Base-by-base conservation (phyloP, 2,329 filamentous ascomycete species). In the Diaporthe vaccinii region DNA sequence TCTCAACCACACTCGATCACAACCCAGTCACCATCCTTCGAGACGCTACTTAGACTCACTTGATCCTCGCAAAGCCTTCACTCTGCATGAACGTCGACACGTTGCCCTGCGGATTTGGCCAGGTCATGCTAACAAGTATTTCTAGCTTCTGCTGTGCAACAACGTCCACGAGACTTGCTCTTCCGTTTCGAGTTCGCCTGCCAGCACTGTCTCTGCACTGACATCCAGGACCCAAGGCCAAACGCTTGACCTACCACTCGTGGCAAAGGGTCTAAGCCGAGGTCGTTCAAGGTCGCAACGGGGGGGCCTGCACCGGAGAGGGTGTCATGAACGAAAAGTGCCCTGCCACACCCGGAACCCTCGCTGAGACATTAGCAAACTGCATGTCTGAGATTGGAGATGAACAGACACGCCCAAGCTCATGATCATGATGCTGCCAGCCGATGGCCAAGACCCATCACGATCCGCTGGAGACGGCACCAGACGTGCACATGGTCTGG, bases 371-470 rank as follows among this genome's bases (percentile, higher is more conserved):
- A 65, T n/a, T n/a, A 20, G 41, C 44, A 22, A 49, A 51, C 49
- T 69, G n/a, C 65, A 55, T 69, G 65, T 41, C 65, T 69, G 34
- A 69, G 34, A 55, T 46, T 69, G 44, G 22, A 55, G 31, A 41
- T 69, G 44, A 28, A 41, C 28, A 31, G 5, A 25, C 31, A 55
- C n/a, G 14, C 34, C 8, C 34, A 39, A 12, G 34, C 34, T 55
- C 49, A 25, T 69, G 34, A 41, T 39, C 65, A 55, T 14, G 62
- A 69, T 28, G 22, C 46, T 53, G 46, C 39, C 22, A 69, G 49
- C 34, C 34, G 34, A 55, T 17, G 22, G 44, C 34, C 28, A 55
- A 49, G 17, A 34, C 34, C 5, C 49, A n/a, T 31, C 44, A 55
- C 34, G n/a, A 28, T 28, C 12, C n/a, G n/a, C 44, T n/a, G 10